Percentiles rank a stretch among this genome's conserved stretches.
Conservation (phyloP, 2,329 filamentous ascomycete genomes). For the Triangularia setosa region DNA sequence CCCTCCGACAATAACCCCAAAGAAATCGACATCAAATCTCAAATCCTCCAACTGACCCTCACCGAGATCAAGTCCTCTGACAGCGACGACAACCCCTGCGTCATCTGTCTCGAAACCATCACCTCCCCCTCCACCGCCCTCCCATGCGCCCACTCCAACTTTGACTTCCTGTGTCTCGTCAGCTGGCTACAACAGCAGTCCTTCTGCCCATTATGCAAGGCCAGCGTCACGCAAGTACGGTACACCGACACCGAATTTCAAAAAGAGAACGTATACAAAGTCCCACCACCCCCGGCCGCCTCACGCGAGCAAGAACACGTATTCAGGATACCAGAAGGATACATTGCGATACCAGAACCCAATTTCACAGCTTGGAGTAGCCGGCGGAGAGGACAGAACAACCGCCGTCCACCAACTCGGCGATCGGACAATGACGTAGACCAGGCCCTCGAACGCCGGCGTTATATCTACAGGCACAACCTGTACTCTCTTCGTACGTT, state of each 20-base stretch:
- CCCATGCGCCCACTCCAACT: slow-evolving; percentile 76
- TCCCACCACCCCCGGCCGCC: slow-evolving; percentile 28
- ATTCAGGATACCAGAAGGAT: background rate
- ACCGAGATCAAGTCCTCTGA: slow-evolving; percentile 34
- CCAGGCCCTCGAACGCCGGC: slow-evolving; percentile 53
- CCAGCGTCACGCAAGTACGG: slow-evolving; percentile 53
- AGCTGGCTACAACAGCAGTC: slow-evolving; percentile 74
- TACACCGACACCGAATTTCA: slow-evolving; percentile 38
- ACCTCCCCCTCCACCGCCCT: slow-evolving; percentile 66
- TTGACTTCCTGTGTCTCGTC: slow-evolving; percentile 80
- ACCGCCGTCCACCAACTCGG: slow-evolving; percentile 19
- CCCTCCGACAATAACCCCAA: slow-evolving; percentile 19
- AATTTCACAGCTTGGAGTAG: slow-evolving; percentile 4
- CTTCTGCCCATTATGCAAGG: slow-evolving; percentile 76
- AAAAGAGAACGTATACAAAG: slow-evolving; percentile 42
- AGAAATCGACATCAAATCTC: slow-evolving; percentile 36
- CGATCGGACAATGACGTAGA: slow-evolving; percentile 28
- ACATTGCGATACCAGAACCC: slow-evolving; percentile 11
- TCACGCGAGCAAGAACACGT: background rate
- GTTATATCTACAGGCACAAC: slow-evolving; percentile 66
- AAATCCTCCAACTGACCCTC: slow-evolving; percentile 44
- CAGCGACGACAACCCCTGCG: slow-evolving; percentile 53
- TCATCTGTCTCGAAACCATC: slow-evolving; percentile 80
- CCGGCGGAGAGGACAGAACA: background rate
- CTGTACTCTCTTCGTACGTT: slow-evolving; percentile 62